Percentiles rank a stretch among this genome's conserved stretches.
Conservation (phyloP, 179 eudicot genomes). For the Camellia oleifera region DNA sequence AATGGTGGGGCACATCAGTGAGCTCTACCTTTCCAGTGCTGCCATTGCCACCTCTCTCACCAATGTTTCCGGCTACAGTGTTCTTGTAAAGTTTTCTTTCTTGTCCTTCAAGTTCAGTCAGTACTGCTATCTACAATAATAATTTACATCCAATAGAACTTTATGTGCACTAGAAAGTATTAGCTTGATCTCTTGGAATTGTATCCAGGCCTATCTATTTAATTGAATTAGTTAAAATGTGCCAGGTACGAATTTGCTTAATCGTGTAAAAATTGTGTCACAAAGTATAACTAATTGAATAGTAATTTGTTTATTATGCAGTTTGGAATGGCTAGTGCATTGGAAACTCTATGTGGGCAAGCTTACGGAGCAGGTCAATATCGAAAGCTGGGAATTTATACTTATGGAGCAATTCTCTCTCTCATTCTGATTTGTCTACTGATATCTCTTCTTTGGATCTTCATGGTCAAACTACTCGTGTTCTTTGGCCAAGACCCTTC, state of each 20-base stretch:
- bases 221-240: background rate
- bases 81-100: constrained; percentile 27
- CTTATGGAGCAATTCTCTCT: constrained; percentile 24
- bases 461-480: constrained; percentile 26
- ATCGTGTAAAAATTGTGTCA: background rate
- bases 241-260: background rate
- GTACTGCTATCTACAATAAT: too few species aligned
- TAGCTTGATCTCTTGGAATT: too few species aligned
- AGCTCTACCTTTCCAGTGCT: constrained; percentile 41
- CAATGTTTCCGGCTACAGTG: constrained; percentile 41
- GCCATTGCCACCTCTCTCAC: constrained; percentile 45
- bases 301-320: background rate
- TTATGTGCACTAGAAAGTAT: too few species aligned
- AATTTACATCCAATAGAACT: too few species aligned
- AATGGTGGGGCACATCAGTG: constrained; percentile 56
- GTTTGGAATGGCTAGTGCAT: constrained; percentile 33
- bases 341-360: constrained; percentile 40
- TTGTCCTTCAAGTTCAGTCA: background rate
- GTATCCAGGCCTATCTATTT: too few species aligned
- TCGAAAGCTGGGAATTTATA: constrained; percentile 28
- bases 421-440: constrained; percentile 27
- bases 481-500: constrained; percentile 29
- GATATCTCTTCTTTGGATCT: constrained; percentile 27
- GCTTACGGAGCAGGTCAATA: constrained; percentile 36
- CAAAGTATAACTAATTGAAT: background rate